These are phyloP conservation scores for Hortaea sp. DNA, from an alignment of 2,329 filamentous ascomycete genomes.

Conservation along the genomic window DNA sequence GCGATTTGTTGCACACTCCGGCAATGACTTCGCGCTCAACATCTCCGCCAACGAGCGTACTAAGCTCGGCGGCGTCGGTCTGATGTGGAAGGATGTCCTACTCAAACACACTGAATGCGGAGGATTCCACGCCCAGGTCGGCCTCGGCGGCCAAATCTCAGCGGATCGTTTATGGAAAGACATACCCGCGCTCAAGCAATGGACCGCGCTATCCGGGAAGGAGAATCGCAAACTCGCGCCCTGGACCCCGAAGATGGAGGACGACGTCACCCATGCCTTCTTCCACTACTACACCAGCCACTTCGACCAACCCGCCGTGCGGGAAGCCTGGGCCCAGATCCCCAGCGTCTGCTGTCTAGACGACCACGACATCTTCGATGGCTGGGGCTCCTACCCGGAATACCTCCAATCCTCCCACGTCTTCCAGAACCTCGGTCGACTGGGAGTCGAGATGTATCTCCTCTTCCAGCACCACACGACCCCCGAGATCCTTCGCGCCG, in stretches of 20 bases:
- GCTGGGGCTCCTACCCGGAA: constrained; percentile 91
- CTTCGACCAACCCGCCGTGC: constrained; percentile 89
- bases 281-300: constrained; percentile 99
- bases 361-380: constrained; percentile 97
- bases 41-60: constrained; percentile 78
- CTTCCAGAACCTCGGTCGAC: constrained; percentile 94
- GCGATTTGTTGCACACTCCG: constrained; percentile 92
- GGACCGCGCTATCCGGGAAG: constrained; percentile 85
- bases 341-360: constrained; percentile 88
- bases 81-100: constrained; percentile 99
- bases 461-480: constrained; percentile 98
- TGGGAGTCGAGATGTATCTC: constrained; percentile 95
- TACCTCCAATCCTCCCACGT: constrained; percentile 97
- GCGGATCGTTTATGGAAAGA: constrained; percentile 95
- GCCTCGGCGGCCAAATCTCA: constrained; percentile 88
- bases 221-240: constrained; percentile 81
- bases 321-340: constrained; percentile 95
- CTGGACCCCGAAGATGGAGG: constrained; percentile 91
- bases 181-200: constrained; percentile 84
- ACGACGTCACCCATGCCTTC: constrained; percentile 91
- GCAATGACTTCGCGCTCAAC: constrained; percentile 86
- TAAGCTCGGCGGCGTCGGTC: constrained; percentile 76
- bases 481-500: constrained; percentile 80
- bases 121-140: constrained; percentile 89
- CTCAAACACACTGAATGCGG: constrained; percentile 95